Base-by-base conservation (phyloP, 306 rosid species). In the Pterocarpus santalinus region DNA sequence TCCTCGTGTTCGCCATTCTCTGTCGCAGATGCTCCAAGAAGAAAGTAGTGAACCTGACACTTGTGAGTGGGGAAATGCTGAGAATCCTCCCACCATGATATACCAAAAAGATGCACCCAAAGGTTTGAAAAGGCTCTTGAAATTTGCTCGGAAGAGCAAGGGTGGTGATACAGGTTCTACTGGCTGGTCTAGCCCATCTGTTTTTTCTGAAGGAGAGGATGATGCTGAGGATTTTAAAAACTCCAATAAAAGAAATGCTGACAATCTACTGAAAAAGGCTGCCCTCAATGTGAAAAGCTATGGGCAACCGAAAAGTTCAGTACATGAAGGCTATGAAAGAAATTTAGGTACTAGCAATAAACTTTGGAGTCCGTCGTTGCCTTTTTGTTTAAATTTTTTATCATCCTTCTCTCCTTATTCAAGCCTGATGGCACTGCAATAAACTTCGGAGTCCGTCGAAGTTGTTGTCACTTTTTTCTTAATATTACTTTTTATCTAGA, bases 161-260 rank as follows among this genome's bases (percentile, higher is more conserved):
- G 98, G 96, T 43, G 47, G 47, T 7, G 98, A 93, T 83, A 85
- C 90, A 72, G 90, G 85, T 84, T 80, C 75, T 34, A 84, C 84
- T 43, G 97, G 98, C 74, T 95, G 91, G 92, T 95, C 99, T 53
- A 91, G 96, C 80, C 99, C 98, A 30, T 93, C 98, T 15, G 93
- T 95, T 63, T 94, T 93, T 81, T 95, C 99, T 8, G 99, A 93
- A 90, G 98, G 99, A 78, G 99, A 95, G 90, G 99, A 95, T 80
- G 97, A 93, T 78, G 81, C 84, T n/a, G 95, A 91, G 76, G 92
- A 91, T 57, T 73, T 91, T 49, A 91, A 84, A 84, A 80, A 69
- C 80, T 69, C 79, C 28, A 65, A 60, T 84, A 87, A 78, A 79
- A 86, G 90, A 82, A 91, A 86, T 78, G 82, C 92, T 16, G 98